These are phyloP conservation scores for Scutellaria barbata DNA, from an alignment of 257 asterid species.

Conservation along the genomic window DNA sequence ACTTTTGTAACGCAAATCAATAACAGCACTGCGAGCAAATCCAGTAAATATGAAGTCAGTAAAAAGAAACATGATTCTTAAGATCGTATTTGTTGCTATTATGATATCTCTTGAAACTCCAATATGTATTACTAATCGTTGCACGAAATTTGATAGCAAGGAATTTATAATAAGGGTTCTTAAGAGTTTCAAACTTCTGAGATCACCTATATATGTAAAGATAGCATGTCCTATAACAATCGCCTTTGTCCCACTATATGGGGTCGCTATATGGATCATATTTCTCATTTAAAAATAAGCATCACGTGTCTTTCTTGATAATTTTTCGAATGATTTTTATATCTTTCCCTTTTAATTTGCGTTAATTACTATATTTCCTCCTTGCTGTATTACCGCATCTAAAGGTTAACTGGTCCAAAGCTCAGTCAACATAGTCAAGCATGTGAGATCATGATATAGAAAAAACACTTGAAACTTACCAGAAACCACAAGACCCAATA, in stretches of 20 bases:
- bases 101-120: background rate
- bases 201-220: no score
- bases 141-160: no score
- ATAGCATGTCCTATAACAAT: no score
- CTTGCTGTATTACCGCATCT: background rate
- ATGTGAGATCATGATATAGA: conserved; percentile 18
- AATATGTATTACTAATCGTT: no score
- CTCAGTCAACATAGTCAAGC: background rate
- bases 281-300: background rate
- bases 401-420: background rate
- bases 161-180: no score
- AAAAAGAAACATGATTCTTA: background rate
- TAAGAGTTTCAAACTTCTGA: no score
- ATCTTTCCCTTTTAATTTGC: background rate
- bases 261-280: no score
- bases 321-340: background rate
- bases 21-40: conserved; percentile 57
- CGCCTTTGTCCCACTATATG: no score
- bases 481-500: conserved; percentile 72
- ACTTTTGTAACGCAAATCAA: conserved; percentile 71
- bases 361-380: background rate
- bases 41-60: conserved; percentile 11
- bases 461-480: conserved; percentile 59
- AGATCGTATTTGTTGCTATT: background rate
- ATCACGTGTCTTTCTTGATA: background rate